Conservation (phyloP, 2,329 filamentous ascomycete species). For the Colletotrichum liaoningense region DNA sequence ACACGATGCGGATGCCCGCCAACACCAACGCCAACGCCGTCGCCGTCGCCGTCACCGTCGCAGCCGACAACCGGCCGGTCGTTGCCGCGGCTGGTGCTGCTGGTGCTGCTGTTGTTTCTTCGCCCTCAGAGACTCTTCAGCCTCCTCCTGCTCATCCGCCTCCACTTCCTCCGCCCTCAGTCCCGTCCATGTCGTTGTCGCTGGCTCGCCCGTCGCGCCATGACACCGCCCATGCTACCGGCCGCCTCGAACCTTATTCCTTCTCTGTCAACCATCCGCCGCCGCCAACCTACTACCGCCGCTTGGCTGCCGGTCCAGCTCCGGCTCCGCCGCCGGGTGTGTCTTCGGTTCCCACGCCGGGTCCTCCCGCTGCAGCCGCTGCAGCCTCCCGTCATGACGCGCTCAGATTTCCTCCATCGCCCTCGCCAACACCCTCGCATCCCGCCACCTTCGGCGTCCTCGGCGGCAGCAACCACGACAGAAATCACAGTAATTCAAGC, state of each 20-base stretch:
- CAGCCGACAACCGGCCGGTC: slow-evolving; percentile 9
- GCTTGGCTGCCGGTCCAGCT: slow-evolving; percentile 11
- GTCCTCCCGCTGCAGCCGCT: not conserved
- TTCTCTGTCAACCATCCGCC: not conserved
- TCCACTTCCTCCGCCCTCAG: not conserved
- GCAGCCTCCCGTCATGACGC: slow-evolving; percentile 17
- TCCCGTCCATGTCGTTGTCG: slow-evolving; percentile 15
- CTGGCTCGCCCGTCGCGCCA: slow-evolving; percentile 11
- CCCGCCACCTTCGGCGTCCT: slow-evolving; percentile 4
- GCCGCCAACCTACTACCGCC: slow-evolving; percentile 14
- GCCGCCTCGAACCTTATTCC: slow-evolving; percentile 11
- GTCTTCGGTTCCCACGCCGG: not conserved
- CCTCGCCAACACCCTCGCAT: slow-evolving; percentile 30
- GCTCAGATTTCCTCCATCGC: slow-evolving; percentile 28
- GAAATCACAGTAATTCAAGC: slow-evolving; percentile 20
- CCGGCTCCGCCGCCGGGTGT: not conserved
- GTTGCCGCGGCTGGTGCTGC: not conserved
- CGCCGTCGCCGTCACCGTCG: slow-evolving; percentile 11
- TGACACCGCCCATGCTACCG: slow-evolving; percentile 10
- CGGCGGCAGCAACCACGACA: not conserved
- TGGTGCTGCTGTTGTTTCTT: not conserved
- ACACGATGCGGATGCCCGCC: slow-evolving; percentile 35
- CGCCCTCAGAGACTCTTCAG: not conserved
- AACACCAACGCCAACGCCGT: slow-evolving; percentile 10
- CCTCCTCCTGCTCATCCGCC: not conserved